Evolutionary conservation across 495 filamentous ascomycete species (phyloP).

Genomic region (Darksidea phi): DNA sequence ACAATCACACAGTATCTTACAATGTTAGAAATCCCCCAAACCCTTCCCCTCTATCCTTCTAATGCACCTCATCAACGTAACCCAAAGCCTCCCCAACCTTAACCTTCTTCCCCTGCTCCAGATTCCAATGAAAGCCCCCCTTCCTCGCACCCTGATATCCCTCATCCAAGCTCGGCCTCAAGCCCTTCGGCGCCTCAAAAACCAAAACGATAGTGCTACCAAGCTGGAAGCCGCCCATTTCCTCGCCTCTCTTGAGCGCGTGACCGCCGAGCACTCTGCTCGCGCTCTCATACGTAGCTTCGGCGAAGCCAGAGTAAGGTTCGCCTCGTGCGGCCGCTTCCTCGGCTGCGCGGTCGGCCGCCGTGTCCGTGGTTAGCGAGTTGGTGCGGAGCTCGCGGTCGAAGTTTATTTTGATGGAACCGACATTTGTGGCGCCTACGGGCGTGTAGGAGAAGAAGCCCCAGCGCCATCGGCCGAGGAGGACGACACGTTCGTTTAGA

Average conservation of each 20-base stretch:
- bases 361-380: conserved; percentile 83
- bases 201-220: conserved; percentile 95
- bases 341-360: conserved; percentile 76
- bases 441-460: conserved; percentile 96
- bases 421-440: conserved; percentile 98
- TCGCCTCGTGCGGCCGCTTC: conserved; percentile 73
- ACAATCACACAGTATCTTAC: too few relatives aligned
- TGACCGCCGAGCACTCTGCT: conserved; percentile 77
- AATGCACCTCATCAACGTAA: conserved; percentile 46
- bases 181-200: conserved; percentile 84
- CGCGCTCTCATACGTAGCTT: conserved; percentile 82
- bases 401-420: conserved; percentile 96
- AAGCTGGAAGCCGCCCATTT: conserved; percentile 97
- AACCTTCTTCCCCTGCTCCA: conserved; percentile 81
- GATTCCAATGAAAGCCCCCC: conserved; percentile 77
- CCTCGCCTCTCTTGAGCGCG: conserved; percentile 79
- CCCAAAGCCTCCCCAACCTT: conserved; percentile 87
- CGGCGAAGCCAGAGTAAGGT: conserved; percentile 78
- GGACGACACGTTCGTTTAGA: conserved; percentile 91
- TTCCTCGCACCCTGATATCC: conserved; percentile 56
- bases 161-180: conserved; percentile 62
- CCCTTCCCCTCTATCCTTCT: not conserved
- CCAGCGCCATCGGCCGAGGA: conserved; percentile 92
- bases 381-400: conserved; percentile 94
- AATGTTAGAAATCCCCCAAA: too few relatives aligned